Percentiles rank a stretch among this genome's conserved stretches.
These are phyloP conservation scores for Copromyces sp. DNA, from an alignment of 495 filamentous ascomycete species.

Conservation along the genomic window DNA sequence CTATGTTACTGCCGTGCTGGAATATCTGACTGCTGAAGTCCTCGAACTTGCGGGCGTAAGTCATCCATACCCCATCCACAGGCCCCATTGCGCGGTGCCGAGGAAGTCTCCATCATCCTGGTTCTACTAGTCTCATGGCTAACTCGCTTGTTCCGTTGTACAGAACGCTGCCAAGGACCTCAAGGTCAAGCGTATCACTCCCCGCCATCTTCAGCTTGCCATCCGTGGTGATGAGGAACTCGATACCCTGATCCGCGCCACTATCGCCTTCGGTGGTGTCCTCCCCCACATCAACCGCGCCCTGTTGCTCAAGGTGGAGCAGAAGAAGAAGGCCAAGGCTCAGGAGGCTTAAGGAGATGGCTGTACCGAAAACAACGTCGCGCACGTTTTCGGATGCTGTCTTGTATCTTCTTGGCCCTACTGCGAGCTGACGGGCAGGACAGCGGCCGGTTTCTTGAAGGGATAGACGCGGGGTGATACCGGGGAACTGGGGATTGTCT, in stretches of 20 bases:
- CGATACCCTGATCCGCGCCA: conserved; percentile 93
- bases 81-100: background rate
- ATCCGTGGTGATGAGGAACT: conserved; percentile 98
- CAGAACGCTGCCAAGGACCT: conserved; percentile 96
- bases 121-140: background rate
- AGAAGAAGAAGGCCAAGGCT: conserved; percentile 93
- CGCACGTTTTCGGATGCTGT: background rate
- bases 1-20: conserved; percentile 95
- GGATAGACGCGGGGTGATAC: background rate
- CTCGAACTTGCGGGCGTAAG: conserved; percentile 85
- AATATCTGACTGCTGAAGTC: conserved; percentile 97
- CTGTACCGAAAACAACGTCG: background rate
- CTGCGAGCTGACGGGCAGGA: background rate
- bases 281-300: conserved; percentile 98
- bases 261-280: conserved; percentile 97
- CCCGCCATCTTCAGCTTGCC: conserved; percentile 92
- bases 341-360: conserved; percentile 38
- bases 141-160: conserved; percentile 1
- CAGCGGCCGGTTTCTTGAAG: background rate
- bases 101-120: background rate
- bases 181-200: conserved; percentile 99
- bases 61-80: conserved; percentile 12
- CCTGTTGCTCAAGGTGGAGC: conserved; percentile 93
- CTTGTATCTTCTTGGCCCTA: background rate
- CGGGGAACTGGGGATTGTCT: background rate